Evolutionary conservation across 2,329 filamentous ascomycete genomes (phyloP), one percentile per base, ranked within the genome.

Genomic region (Neurospora sp.): DNA sequence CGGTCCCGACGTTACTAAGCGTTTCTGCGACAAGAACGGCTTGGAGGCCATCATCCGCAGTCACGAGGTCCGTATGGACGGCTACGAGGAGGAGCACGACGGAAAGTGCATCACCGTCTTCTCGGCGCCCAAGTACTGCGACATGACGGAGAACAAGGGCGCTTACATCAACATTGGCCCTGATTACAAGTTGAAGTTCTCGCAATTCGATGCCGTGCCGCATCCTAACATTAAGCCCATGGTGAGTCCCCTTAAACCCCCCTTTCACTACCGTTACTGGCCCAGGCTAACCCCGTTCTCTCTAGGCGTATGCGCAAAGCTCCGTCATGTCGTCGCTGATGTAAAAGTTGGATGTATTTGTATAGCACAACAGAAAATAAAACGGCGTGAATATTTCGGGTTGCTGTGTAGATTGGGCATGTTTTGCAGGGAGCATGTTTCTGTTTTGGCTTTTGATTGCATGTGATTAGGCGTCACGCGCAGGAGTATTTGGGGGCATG

Each of bases 41-140:
- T 86, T 99, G 52, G 92, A 97, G 74, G 96, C 96, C 66, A 91
- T 99, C 74, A 99, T 99, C 76, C 91, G 96, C 76, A 97, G 93
- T 78, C 96, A 99, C 82, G 96, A 99, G 80, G 96, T 99, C 38
- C 90, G 96, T 76, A 99, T 99, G 96, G 94, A 96, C 72, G 96
- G 96, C n/a, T 99, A 98, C 78, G 95, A 99, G 80, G 92, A 97
- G 75, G 95, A 99, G 84, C 96, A 99, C 79, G 91, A 96, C 76
- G 96, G 95, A 73, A 90, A 89, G 76, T 99, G 96, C 80, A 97
- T 99, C 76, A 99, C 96, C 66, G 96, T 99, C 75, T 99, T 99
- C 85, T 98, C 95, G 52, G 96, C 96, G 36, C 96, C 96, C 46
- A 97, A 90, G 81, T 99, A 99, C 81, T 99, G 96, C 81, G 96